These are phyloP conservation scores for Thermochaetoides dissita DNA, from an alignment of 2,329 filamentous ascomycete species.

Conservation along the genomic window DNA sequence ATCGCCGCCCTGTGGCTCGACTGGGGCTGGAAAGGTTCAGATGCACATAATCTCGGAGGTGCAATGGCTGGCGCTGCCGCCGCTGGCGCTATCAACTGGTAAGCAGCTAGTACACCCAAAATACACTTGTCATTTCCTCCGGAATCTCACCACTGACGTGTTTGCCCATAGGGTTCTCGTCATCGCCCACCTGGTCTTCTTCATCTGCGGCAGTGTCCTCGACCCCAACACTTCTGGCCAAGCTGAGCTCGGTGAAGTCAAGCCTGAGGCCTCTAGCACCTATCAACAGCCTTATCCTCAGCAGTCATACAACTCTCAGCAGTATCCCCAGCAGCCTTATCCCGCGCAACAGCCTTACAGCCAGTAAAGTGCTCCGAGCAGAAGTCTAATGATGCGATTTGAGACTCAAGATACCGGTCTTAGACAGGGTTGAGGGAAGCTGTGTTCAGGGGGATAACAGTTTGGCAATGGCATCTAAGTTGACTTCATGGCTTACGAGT, in stretches of 20 bases:
- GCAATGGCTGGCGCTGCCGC: constrained; percentile 26
- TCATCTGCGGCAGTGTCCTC: constrained; percentile 22
- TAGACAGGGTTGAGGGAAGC: no score
- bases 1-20: constrained; percentile 20
- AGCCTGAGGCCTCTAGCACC: constrained; percentile 11
- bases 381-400: no score
- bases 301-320: neutral
- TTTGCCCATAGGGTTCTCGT: constrained; percentile 22
- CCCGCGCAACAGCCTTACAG: neutral
- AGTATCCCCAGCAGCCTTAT: constrained; percentile 7
- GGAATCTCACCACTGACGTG: neutral
- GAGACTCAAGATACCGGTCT: no score
- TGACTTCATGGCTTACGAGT: no score
- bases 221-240: constrained; percentile 12
- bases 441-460: no score
- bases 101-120: constrained; percentile 1
- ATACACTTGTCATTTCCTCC: no score
- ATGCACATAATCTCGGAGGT: constrained; percentile 16
- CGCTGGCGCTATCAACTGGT: constrained; percentile 29
- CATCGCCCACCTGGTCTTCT: constrained; percentile 26
- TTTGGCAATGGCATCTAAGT: no score
- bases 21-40: constrained; percentile 6
- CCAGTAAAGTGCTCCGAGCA: no score
- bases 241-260: constrained; percentile 20
- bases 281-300: constrained; percentile 5